These are phyloP conservation scores for Iodosphaeria phyllophila DNA, from an alignment of 2,329 filamentous ascomycete species.

Conservation along the genomic window DNA sequence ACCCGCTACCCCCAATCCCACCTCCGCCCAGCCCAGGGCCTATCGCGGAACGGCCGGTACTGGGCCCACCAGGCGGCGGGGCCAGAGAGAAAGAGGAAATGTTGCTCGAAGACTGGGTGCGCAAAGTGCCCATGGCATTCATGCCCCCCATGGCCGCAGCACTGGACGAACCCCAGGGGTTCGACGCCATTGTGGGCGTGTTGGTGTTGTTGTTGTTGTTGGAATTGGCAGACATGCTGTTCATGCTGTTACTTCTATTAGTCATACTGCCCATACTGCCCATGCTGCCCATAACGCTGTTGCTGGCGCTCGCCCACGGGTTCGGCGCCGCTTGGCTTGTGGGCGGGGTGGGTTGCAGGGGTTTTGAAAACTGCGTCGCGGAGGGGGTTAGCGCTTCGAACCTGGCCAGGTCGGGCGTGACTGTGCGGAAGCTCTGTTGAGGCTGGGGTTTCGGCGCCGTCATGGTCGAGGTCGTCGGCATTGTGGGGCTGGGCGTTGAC, in stretches of 20 bases:
- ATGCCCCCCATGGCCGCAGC: too few species aligned
- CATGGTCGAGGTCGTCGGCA: conserved; percentile 16
- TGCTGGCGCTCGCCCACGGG: conserved; percentile 22
- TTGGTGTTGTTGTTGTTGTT: conserved; percentile 15
- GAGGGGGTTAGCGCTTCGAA: conserved; percentile 38
- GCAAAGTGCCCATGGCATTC: conserved; percentile 23
- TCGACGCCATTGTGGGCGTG: conserved; percentile 14
- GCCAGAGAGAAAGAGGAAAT: conserved; percentile 36
- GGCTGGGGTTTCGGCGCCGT: conserved; percentile 16
- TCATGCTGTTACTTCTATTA: too few species aligned
- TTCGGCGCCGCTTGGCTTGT: conserved; percentile 22
- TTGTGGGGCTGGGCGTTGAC: conserved; percentile 36
- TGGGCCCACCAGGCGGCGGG: conserved; percentile 25
- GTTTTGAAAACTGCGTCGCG: conserved; percentile 43
- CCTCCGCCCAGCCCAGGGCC: too few species aligned
- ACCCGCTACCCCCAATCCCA: too few species aligned
- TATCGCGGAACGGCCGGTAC: conserved; percentile 10
- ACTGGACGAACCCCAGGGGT: too few species aligned
- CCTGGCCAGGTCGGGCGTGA: conserved; percentile 36
- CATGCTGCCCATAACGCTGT: conserved; percentile 16
- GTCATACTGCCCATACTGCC: conserved; percentile 36
- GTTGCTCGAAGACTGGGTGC: conserved; percentile 11
- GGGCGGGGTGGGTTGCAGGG: conserved; percentile 25
- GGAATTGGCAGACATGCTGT: conserved; percentile 14
- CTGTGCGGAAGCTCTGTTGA: conserved; percentile 29